Base-by-base conservation (phyloP, 2,329 filamentous ascomycete species). In the Cordyceps cateniannulata region DNA sequence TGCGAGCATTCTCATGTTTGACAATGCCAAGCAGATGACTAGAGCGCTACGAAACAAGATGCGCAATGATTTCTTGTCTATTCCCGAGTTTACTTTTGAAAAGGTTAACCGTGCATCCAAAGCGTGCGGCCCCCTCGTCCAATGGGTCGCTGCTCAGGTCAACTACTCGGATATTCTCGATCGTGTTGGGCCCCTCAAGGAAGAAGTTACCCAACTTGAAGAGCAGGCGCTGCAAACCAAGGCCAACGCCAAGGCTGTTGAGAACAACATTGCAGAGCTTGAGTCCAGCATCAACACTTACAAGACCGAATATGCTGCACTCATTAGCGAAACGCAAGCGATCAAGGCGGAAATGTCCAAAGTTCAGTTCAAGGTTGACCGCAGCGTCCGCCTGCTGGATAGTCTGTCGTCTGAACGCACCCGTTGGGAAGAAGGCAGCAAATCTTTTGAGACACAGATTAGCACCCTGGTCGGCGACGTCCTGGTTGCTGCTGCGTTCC, bases 131-230 rank as follows among this genome's bases (percentile, higher is more conserved):
- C 96, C 95, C 27, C 82, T 99, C 16, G 93, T 99, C 20, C 92
- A 97, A 71, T 99, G 95, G 95, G 93, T 96, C 3, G 84, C 91
- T 72, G 96, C 95, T 22, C 95, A 99, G 76, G 95, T 99, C 71
- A 92, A 90, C 70, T 99, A 96, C 75, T 96, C 93, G n/a, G 92
- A 95, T 66, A 99, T 99, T 68, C 79, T 99, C 64, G 93, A 98
- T 71, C 87, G 91, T 42, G 92, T 99, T 62, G 96, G 93, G 2
- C 95, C 95, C 25, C 80, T 99, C 60, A 89, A 93, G 71, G 89
- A 93, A 54, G 95, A 99, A 74, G 93, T 99, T 50, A 83, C 85
- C 25, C 81, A 90, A 70, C 85, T 99, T 20, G 92, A 98, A 75
- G 89, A 96, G 62, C 85, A 93, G 72, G 91, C 93, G 35, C 80